A percentile compares a stretch with the other conserved stretches of the same genome.
phyloP scores from a whole-genome alignment of 306 rosid species.

The Prunus davidiana region DNA sequence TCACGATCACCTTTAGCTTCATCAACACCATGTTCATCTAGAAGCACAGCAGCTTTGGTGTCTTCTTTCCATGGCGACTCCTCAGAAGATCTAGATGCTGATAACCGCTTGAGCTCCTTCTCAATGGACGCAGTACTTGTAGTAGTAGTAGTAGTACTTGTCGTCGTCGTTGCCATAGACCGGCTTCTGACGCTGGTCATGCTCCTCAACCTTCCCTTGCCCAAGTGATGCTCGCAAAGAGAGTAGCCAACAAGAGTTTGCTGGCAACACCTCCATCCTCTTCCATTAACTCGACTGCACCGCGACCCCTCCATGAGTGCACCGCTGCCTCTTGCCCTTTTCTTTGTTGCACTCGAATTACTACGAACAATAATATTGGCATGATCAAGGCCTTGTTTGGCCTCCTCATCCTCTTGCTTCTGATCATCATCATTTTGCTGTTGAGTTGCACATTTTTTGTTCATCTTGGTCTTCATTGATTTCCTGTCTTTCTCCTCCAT shows the following conservation, averaged over 20 bases:
- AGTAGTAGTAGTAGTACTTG: background rate
- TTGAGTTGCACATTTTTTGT: slow-evolving; percentile 39
- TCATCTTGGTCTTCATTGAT: slow-evolving; percentile 32
- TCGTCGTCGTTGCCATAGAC: slow-evolving; percentile 13
- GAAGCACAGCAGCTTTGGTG: background rate
- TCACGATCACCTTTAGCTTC: background rate
- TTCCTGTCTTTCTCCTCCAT: slow-evolving; percentile 22
- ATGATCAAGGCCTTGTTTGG: background rate
- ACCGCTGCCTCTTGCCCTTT: slow-evolving; percentile 44
- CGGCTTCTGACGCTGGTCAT: slow-evolving; percentile 74
- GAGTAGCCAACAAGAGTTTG: slow-evolving; percentile 97
- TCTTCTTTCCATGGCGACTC: background rate
- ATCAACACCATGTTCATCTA: background rate
- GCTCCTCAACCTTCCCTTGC: slow-evolving; percentile 86
- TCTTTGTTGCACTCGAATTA: slow-evolving; percentile 26
- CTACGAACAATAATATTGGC: background rate
- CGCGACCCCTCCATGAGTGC: slow-evolving; percentile 87
- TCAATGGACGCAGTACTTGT: background rate
- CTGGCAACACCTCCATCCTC: slow-evolving; percentile 96
- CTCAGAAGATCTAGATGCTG: background rate
- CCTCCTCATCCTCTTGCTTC: background rate
- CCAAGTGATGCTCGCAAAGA: slow-evolving; percentile 94
- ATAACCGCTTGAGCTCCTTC: background rate
- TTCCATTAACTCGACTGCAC: slow-evolving; percentile 99
- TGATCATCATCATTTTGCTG: slow-evolving; percentile 5